Evolutionary conservation across 2,329 filamentous ascomycete genomes (phyloP), one percentile per base, ranked within the genome.

Genomic region (Exophiala alcalophila): DNA sequence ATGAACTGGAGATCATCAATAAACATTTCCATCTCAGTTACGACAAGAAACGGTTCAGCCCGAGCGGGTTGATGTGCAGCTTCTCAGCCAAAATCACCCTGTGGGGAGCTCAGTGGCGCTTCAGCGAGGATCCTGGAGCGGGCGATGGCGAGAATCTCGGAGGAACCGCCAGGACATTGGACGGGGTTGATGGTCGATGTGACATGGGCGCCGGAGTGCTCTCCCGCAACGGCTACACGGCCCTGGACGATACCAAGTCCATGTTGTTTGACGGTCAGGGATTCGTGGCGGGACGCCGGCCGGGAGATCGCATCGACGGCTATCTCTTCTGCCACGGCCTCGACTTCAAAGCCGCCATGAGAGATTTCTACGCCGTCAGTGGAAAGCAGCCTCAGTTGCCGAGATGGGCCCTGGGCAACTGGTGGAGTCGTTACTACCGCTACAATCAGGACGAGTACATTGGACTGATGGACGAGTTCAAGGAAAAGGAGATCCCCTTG

Each of bases 381-480:
- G 78, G 78, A 2, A 65, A 64, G 14, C 76, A 79, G 50, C 77
- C 78, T 3, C 44, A 71, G 7, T 58, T 81, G 1, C 78, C 78
- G 0, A 66, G 78, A 10, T 81, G 73, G 66, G 68, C 74, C 0
- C 62, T 83, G 25, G 78, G 79, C 0, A 83, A 82, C 50, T 83
- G 80, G 79, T 83, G 79, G 79, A 78, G 73, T 32, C 67, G 80
- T 5, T 83, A 81, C 57, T 73, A 82, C 54, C 69, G 68, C 2
- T 83, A 82, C 55, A 66, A 64, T 0, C 67, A 70, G 19, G 64
- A 72, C 2, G 74, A 78, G 50, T 83, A 82, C 53, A 47, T 81
- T 2, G 60, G 63, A 10, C 64, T 83, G 11, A 75, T 83, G 66
- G 74, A 79, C 40, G 66, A 68, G 35, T 82, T 83, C 50, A 57